Conservation (phyloP, 495 filamentous ascomycete species). For the Penicillium herquei region DNA sequence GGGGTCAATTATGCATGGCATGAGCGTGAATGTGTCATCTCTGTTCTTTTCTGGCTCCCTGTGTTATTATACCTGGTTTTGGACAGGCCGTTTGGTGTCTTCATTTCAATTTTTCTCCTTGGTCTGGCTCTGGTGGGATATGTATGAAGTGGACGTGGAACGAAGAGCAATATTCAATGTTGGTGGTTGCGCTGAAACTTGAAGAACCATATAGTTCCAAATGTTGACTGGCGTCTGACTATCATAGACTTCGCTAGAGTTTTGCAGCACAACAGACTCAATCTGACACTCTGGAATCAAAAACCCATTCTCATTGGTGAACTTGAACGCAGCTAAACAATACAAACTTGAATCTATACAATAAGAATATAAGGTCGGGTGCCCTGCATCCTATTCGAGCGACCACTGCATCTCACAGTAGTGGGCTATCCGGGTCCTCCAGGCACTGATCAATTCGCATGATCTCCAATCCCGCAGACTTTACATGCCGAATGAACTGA, state of each 20-base stretch:
- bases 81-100: background rate
- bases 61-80: constrained; percentile 2
- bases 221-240: no score
- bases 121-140: background rate
- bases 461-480: constrained; percentile 61
- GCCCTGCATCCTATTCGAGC: background rate
- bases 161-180: no score
- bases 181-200: no score
- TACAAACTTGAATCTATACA: background rate
- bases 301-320: background rate
- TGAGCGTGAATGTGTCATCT: background rate
- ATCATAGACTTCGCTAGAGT: no score
- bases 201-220: no score
- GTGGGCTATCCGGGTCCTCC: constrained; percentile 65
- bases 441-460: constrained; percentile 82
- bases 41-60: background rate
- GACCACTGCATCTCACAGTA: constrained; percentile 32
- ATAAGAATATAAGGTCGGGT: constrained; percentile 1
- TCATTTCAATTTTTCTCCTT: background rate
- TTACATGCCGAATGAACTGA: constrained; percentile 69
- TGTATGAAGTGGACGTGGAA: background rate
- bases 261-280: no score
- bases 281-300: no score
- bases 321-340: background rate
- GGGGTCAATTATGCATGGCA: constrained; percentile 12